phyloP scores from a whole-genome alignment of 2,329 filamentous ascomycete genomes.

The Ceratocystiopsis minuta region DNA sequence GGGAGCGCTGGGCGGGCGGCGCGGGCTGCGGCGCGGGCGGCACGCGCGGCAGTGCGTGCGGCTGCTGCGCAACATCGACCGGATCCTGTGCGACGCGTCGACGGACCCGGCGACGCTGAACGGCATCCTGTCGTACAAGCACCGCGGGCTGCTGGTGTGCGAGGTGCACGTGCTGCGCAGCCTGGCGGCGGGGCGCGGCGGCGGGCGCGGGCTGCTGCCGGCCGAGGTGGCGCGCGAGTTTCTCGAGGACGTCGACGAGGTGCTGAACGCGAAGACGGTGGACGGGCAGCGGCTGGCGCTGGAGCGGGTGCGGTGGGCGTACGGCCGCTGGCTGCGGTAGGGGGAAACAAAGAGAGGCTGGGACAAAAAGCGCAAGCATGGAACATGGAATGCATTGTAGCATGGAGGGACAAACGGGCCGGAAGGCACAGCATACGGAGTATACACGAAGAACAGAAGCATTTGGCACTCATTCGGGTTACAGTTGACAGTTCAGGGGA shows the following conservation, averaged over 20 bases:
- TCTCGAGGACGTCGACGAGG: slow-evolving; percentile 68
- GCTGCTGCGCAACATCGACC: slow-evolving; percentile 74
- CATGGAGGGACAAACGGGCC: too few relatives aligned
- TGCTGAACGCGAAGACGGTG: slow-evolving; percentile 68
- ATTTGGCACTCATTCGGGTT: too few relatives aligned
- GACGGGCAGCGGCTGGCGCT: slow-evolving; percentile 62
- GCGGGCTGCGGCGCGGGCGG: slow-evolving; percentile 45
- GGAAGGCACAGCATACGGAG: too few relatives aligned
- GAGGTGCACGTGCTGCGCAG: slow-evolving; percentile 72
- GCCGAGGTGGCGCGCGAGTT: slow-evolving; percentile 67
- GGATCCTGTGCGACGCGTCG: slow-evolving; percentile 50
- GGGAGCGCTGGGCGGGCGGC: slow-evolving; percentile 50
- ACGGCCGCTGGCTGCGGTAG: slow-evolving; percentile 50
- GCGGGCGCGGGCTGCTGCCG: slow-evolving; percentile 42
- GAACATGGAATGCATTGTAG: too few relatives aligned
- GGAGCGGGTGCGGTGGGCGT: slow-evolving; percentile 77
- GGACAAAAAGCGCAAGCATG: too few relatives aligned
- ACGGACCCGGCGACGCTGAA: slow-evolving; percentile 39
- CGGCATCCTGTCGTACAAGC: slow-evolving; percentile 70
- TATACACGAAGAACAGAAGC: too few relatives aligned
- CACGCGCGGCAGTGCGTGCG: slow-evolving; percentile 55
- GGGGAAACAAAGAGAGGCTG: neutral
- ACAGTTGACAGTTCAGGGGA: too few relatives aligned
- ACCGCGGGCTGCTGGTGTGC: slow-evolving; percentile 77
- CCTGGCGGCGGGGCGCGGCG: slow-evolving; percentile 25